phyloP scores from a whole-genome alignment of 192 early-diverging fungal genomes.

The Mortierella antarctica region DNA sequence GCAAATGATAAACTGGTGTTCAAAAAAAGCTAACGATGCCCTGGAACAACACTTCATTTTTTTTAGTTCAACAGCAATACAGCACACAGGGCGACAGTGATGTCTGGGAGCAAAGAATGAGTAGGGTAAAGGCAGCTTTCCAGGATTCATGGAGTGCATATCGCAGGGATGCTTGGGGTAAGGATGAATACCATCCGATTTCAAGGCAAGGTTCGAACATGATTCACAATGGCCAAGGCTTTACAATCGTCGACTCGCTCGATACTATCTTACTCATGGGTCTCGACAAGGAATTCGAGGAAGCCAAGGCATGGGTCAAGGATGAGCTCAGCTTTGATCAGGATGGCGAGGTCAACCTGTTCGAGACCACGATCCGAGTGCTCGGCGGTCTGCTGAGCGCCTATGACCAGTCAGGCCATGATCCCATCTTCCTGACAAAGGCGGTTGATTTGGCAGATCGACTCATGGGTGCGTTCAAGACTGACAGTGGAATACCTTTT shows the following conservation, averaged over 20 bases:
- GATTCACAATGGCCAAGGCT: constrained; percentile 63
- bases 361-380: constrained; percentile 90
- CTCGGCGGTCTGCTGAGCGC: constrained; percentile 87
- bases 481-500: constrained; percentile 74
- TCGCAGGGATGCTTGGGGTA: constrained; percentile 80
- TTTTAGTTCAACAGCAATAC: neutral
- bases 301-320: constrained; percentile 73
- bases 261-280: constrained; percentile 88
- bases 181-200: constrained; percentile 86
- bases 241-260: constrained; percentile 87
- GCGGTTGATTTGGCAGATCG: constrained; percentile 81
- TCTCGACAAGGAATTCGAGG: constrained; percentile 75
- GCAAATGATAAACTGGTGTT: too few relatives aligned
- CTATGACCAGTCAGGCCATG: constrained; percentile 78
- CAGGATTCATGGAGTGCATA: constrained; percentile 87
- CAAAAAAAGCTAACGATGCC: neutral
- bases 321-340: constrained; percentile 73
- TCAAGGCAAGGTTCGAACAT: constrained; percentile 73
- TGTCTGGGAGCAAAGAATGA: constrained; percentile 62
- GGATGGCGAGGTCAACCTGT: constrained; percentile 75
- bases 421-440: constrained; percentile 72
- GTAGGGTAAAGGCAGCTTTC: constrained; percentile 74
- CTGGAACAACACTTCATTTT: neutral
- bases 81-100: neutral
- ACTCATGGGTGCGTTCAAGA: constrained; percentile 77